Percentiles rank a stretch among this genome's conserved stretches.
Conservation (phyloP, 192 early-diverging fungal species). For the Coemansia sp. region DNA sequence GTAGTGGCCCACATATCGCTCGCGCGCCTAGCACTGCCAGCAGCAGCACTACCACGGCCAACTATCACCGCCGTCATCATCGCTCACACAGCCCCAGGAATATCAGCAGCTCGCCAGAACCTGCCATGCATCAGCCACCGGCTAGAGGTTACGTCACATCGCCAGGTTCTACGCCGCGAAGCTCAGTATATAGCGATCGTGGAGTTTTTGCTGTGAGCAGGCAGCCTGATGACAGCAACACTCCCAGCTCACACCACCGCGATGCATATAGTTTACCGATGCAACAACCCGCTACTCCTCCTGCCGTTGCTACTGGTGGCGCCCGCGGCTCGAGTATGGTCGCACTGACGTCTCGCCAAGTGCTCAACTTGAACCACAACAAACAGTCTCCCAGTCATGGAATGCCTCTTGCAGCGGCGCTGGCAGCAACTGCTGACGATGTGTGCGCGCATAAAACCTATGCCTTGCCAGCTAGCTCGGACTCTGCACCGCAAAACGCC, state of each 20-base stretch:
- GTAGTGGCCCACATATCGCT: constrained; percentile 7
- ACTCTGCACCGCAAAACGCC: constrained; percentile 22
- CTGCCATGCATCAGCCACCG: constrained; percentile 8
- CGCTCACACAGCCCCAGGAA: constrained; percentile 11
- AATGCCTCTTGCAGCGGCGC: constrained; percentile 3
- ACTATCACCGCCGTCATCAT: constrained; percentile 20
- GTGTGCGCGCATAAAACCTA: constrained; percentile 30
- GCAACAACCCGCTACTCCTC: not conserved
- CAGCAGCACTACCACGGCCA: constrained; percentile 32
- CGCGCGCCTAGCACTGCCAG: constrained; percentile 43
- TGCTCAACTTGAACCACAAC: not conserved
- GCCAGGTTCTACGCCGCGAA: constrained; percentile 15
- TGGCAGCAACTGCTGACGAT: constrained; percentile 13
- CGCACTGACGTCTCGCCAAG: constrained; percentile 13
- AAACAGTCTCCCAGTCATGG: not conserved
- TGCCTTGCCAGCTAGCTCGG: constrained; percentile 20
- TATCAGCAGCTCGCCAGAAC: not conserved
- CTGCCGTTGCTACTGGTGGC: not conserved
- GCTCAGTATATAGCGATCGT: constrained; percentile 22
- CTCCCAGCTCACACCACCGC: not conserved
- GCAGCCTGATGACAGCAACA: constrained; percentile 3
- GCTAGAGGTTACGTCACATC: constrained; percentile 3
- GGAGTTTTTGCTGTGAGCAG: constrained; percentile 11
- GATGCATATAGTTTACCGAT: not conserved
- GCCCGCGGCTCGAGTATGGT: constrained; percentile 25